Conservation (phyloP, 2,329 filamentous ascomycete genomes). For the Trichoderma polysporum region DNA sequence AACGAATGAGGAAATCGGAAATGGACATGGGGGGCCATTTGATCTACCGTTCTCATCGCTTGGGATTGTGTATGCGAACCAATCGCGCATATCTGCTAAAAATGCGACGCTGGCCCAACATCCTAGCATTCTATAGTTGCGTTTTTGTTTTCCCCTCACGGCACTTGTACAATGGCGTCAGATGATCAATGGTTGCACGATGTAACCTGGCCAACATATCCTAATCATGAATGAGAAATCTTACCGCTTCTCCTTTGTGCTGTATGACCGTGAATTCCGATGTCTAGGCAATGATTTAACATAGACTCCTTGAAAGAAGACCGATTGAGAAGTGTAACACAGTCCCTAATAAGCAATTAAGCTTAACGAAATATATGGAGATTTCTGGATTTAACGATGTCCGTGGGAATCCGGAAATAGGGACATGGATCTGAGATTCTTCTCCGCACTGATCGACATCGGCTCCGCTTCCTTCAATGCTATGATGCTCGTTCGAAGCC, state of each 20-base stretch:
- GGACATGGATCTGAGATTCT: background rate
- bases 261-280: background rate
- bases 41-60: background rate
- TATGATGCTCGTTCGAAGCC: background rate
- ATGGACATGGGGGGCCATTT: background rate
- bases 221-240: background rate
- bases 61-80: background rate
- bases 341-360: background rate
- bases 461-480: background rate
- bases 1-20: background rate
- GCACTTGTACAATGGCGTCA: constrained; percentile 13
- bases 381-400: background rate
- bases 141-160: constrained; percentile 1
- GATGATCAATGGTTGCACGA: constrained; percentile 15
- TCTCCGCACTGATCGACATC: constrained; percentile 20
- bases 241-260: background rate
- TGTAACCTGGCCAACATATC: constrained; percentile 6
- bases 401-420: background rate
- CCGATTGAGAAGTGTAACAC: background rate
- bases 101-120: background rate
- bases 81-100: background rate
- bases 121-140: background rate
- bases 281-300: background rate
- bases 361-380: constrained; percentile 12
- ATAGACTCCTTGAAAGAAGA: background rate